phyloP scores from a whole-genome alignment of 139 green algal genomes.

The Mychonastes homosphaera region DNA sequence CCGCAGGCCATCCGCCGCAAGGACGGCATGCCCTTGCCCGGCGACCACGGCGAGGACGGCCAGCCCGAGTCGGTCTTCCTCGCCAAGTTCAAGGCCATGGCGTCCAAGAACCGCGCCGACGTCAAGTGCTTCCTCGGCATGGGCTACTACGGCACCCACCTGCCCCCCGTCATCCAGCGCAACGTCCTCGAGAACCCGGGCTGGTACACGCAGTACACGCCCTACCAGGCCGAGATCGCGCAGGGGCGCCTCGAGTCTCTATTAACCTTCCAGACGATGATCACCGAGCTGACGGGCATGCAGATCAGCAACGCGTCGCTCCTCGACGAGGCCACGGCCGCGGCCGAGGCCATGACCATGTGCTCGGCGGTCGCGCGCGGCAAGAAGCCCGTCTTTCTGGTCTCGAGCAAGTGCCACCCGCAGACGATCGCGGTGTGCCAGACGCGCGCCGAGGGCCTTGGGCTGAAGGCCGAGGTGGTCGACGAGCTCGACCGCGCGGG shows the following conservation, averaged over 20 bases:
- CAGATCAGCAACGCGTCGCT: conserved; percentile 88
- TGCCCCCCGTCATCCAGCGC: conserved; percentile 89
- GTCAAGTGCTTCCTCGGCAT: conserved; percentile 96
- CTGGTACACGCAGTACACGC: conserved; percentile 99
- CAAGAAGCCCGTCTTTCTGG: conserved; percentile 97
- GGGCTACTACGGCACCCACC: conserved; percentile 93
- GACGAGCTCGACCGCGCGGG: conserved; percentile 67
- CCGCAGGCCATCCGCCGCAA: conserved; percentile 70
- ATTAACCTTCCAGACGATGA: conserved; percentile 98
- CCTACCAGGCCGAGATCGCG: conserved; percentile 94
- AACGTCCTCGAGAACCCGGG: conserved; percentile 99
- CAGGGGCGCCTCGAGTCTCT: conserved; percentile 94
- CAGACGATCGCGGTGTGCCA: conserved; percentile 95
- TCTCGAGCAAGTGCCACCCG: conserved; percentile 94
- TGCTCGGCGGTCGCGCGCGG: conserved; percentile 79
- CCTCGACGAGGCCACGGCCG: conserved; percentile 95
- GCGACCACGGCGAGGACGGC: background rate
- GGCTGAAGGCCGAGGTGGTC: conserved; percentile 71
- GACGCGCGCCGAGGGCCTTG: conserved; percentile 90
- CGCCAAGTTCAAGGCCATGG: conserved; percentile 79
- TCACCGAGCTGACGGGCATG: conserved; percentile 92
- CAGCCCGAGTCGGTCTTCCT: background rate
- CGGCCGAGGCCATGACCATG: conserved; percentile 99
- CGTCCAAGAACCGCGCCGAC: conserved; percentile 89
- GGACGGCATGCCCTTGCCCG: conserved; percentile 45